These are phyloP conservation scores for Suillus brevipes DNA, from an alignment of 768 basidiomycete genomes.

Conservation along the genomic window DNA sequence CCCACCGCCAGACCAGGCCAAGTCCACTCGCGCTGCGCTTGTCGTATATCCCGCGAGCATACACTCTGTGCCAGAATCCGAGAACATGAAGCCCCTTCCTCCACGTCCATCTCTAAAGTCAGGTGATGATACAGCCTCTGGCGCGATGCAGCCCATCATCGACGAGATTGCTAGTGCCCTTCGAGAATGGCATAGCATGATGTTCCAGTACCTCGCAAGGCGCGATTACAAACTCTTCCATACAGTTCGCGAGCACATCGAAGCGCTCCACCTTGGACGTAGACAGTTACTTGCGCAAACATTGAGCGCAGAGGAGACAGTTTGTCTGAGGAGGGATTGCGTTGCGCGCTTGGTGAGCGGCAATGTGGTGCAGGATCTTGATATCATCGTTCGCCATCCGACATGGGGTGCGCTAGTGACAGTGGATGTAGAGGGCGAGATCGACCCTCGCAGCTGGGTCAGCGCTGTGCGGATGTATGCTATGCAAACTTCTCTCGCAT, in stretches of 20 bases:
- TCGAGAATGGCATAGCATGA: constrained; percentile 91
- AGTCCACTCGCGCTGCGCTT: constrained; percentile 67
- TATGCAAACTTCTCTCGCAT: constrained; percentile 82
- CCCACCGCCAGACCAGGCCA: constrained; percentile 74
- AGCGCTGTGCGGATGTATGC: constrained; percentile 90
- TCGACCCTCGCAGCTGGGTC: constrained; percentile 81
- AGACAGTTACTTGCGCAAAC: constrained; percentile 88
- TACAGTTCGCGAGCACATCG: constrained; percentile 84
- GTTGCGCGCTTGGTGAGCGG: constrained; percentile 85
- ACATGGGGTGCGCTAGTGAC: constrained; percentile 87
- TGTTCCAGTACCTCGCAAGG: constrained; percentile 87
- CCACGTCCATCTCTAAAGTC: constrained; percentile 94
- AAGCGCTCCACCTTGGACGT: constrained; percentile 87
- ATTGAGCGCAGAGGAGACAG: constrained; percentile 83
- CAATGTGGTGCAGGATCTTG: constrained; percentile 89
- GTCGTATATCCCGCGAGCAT: constrained; percentile 75
- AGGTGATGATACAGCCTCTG: constrained; percentile 89
- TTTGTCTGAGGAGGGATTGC: constrained; percentile 79
- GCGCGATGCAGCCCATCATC: constrained; percentile 82
- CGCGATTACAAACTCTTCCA: constrained; percentile 91
- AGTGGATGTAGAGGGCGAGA: constrained; percentile 85
- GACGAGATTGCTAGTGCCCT: constrained; percentile 97
- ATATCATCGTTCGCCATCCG: constrained; percentile 96
- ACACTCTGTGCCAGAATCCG: constrained; percentile 70
- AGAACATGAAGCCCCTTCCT: constrained; percentile 70